Conservation (phyloP, 768 basidiomycete species). For the Rhizopogon roseolus region DNA sequence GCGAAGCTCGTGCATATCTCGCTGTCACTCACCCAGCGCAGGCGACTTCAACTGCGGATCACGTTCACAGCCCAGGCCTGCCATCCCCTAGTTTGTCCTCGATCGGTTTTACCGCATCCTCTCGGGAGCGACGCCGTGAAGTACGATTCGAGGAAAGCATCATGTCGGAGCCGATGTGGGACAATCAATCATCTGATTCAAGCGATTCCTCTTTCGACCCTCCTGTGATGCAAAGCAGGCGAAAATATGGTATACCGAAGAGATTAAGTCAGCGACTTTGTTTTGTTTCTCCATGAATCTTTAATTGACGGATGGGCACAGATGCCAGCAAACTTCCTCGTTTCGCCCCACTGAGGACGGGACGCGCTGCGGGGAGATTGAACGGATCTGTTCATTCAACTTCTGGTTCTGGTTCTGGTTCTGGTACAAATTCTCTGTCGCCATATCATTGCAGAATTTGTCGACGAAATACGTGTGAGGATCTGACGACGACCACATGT, state of each 20-base stretch:
- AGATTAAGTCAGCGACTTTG: constrained; percentile 15
- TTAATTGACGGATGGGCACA: constrained; percentile 4
- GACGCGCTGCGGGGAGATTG: constrained; percentile 3
- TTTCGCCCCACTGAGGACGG: constrained; percentile 22
- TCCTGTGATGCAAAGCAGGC: constrained; percentile 13
- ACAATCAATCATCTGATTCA: constrained; percentile 21
- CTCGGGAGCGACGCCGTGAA: constrained; percentile 25
- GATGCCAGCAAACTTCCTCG: constrained; percentile 26
- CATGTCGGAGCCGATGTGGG: constrained; percentile 24
- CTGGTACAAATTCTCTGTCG: constrained; percentile 1
- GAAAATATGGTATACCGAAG: constrained; percentile 6
- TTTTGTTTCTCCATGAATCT: neutral
- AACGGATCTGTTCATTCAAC: neutral
- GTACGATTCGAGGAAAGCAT: constrained; percentile 30
- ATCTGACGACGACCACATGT: constrained; percentile 58
- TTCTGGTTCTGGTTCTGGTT: neutral
- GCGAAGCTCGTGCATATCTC: constrained; percentile 28
- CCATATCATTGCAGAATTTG: constrained; percentile 48
- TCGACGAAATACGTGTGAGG: constrained; percentile 41
- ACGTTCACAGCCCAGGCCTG: constrained; percentile 15
- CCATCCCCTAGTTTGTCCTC: constrained; percentile 27
- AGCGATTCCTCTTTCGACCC: constrained; percentile 24
- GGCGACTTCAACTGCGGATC: constrained; percentile 7
- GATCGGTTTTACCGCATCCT: constrained; percentile 20
- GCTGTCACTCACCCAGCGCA: constrained; percentile 21